Evolutionary conservation across 768 basidiomycete species (phyloP), one percentile per base, ranked within the genome.

Genomic region (Auricularia sp.): DNA sequence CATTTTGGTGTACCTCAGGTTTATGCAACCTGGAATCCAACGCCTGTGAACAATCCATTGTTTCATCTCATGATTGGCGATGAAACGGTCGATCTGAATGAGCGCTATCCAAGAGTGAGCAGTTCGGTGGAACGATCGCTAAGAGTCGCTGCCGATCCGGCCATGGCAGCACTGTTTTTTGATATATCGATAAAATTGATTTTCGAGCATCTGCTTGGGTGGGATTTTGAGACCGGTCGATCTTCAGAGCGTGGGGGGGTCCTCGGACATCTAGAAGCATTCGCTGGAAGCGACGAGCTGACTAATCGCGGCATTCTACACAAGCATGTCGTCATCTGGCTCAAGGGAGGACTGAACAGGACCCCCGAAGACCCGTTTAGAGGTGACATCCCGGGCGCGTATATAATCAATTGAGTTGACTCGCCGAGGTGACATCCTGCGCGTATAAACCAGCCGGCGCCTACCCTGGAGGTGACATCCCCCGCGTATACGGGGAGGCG

Each of bases 141-240:
- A 0, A 34, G 70, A 0, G 34, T 77, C 0, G 74, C 75, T 0
- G 62, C 69, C 16, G 75, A 77, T 64, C 75, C 76, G 54, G 74
- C 76, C 21, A 71, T 74, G 2, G 76, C 73, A 18, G 72, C 72
- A 0, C 70, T 76, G 6, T 76, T 76, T 61, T 77, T 71, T 68
- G 67, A 73, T 3, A 73, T 73, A 62, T 66, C 54, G 16, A 66
- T 75, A 2, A 3, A 35, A 0, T 64, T 63, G 14, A 64, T 74
- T 21, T 74, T 77, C 56, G 34, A 70, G 23, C 65, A 70, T 68
- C 59, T 73, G 3, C 62, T 72, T 34, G 72, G 71, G 1, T 76
- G 74, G 73, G 68, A 76, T 62, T 71, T 66, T 65, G 35, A 67
- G 2, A 56, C 34, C 6, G 21, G 47, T 3, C n/a, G 47, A 14